phyloP scores from a whole-genome alignment of 148 eudicot genomes.

The Oxyria digyna region DNA sequence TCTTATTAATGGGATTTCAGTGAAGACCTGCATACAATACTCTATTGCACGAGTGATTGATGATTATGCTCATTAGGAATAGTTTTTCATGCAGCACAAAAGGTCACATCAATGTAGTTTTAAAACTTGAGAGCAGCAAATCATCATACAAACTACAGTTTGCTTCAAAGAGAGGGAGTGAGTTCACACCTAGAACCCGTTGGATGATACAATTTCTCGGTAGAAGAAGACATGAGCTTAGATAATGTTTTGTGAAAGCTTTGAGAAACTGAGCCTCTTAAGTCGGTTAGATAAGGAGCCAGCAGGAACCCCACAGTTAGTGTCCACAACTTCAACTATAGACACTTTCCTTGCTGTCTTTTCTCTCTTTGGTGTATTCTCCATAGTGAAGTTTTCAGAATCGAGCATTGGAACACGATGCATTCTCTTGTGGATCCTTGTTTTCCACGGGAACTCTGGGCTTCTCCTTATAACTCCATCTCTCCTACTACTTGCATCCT shows the following conservation, averaged over 20 bases:
- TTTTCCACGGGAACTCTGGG: conserved; percentile 13
- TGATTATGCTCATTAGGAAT: no score
- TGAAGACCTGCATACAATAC: no score
- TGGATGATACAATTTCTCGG: no score
- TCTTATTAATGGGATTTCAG: no score
- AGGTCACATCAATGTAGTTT: no score
- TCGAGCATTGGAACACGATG: conserved; percentile 55
- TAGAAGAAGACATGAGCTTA: conserved; percentile 7
- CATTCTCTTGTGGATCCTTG: conserved; percentile 18
- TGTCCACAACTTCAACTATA: conserved; percentile 71
- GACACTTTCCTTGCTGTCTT: conserved; percentile 33
- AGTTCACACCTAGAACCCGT: not conserved
- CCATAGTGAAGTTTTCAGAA: conserved; percentile 42
- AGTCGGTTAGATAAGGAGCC: conserved; percentile 35
- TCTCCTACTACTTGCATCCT: conserved; percentile 10
- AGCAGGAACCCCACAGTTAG: conserved; percentile 44
- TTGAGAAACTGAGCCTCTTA: conserved; percentile 68
- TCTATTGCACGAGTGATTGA: no score
- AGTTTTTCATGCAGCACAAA: no score
- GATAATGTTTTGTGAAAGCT: conserved; percentile 48
- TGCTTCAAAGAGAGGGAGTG: not conserved
- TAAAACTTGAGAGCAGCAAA: no score
- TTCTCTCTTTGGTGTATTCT: conserved; percentile 49
- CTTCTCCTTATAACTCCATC: conserved; percentile 11
- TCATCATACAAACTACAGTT: no score